A percentile compares a stretch with the other conserved stretches of the same genome.
Evolutionary conservation across 306 rosid species (phyloP).

Genomic region (Casuarina glauca): DNA sequence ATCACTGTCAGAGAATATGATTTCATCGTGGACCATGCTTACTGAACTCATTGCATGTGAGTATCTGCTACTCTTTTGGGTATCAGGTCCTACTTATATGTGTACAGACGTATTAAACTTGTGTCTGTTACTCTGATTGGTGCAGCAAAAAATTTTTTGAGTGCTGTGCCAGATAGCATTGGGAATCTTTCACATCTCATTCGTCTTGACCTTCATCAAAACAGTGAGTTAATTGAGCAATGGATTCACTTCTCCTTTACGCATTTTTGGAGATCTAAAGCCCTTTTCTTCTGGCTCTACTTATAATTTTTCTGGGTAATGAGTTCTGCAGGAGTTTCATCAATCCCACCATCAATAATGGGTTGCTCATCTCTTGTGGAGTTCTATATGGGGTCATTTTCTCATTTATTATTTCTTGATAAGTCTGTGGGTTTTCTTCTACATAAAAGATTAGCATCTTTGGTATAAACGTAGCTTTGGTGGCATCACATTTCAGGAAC

Average conservation of each 20-base stretch:
- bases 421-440: conserved; percentile 26
- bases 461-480: conserved; percentile 25
- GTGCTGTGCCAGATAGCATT: conserved; percentile 65
- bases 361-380: conserved; percentile 76
- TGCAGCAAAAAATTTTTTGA: conserved; percentile 84
- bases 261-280: background rate
- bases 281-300: conserved; percentile 22
- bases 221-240: conserved; percentile 61
- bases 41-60: conserved; percentile 88
- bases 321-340: conserved; percentile 64
- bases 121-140: conserved; percentile 21
- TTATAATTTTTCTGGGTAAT: conserved; percentile 20
- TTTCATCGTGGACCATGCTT: conserved; percentile 80
- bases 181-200: conserved; percentile 80
- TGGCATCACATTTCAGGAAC: conserved; percentile 51
- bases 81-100: conserved; percentile 15
- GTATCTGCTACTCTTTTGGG: conserved; percentile 23
- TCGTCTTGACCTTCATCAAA: conserved; percentile 81
- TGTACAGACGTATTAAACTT: conserved; percentile 21
- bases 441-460: conserved; percentile 21
- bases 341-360: conserved; percentile 72
- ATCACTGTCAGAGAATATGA: conserved; percentile 53
- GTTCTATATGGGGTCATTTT: conserved; percentile 77
- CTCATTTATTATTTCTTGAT: conserved; percentile 36
- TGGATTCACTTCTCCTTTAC: background rate